Evolutionary conservation across 139 green algal species (phyloP).

Genomic region (Trebouxia sp.): DNA sequence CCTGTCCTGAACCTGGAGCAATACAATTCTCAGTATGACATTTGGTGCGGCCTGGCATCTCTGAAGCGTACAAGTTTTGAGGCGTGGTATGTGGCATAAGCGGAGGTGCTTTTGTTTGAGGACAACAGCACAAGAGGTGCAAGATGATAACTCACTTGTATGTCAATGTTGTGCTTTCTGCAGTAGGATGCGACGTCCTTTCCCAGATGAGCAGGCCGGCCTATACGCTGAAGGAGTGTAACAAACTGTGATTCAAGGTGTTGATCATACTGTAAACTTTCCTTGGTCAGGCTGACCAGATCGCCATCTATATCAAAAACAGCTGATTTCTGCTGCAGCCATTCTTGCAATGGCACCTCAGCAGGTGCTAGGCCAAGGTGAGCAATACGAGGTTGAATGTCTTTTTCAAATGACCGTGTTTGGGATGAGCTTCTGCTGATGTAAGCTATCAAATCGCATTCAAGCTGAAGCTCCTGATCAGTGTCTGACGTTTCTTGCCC

Average conservation of each 20-base stretch:
- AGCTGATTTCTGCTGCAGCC: conserved; percentile 8
- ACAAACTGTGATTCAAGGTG: conserved; percentile 11
- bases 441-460: conserved; percentile 7
- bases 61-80: too few relatives aligned
- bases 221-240: conserved; percentile 5
- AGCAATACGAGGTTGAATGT: conserved; percentile 13
- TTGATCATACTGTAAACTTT: conserved; percentile 16
- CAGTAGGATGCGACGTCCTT: conserved; percentile 15
- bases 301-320: conserved; percentile 19
- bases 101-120: too few relatives aligned
- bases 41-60: background rate
- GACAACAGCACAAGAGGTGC: too few relatives aligned
- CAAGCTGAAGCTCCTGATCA: conserved; percentile 7
- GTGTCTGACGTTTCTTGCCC: background rate
- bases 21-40: background rate
- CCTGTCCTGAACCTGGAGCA: background rate
- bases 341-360: background rate
- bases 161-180: conserved; percentile 20
- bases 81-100: too few relatives aligned
- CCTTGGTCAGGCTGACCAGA: background rate
- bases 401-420: background rate
- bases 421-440: background rate
- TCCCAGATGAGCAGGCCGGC: conserved; percentile 3
- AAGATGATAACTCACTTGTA: conserved; percentile 17
- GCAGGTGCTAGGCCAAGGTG: background rate